Evolutionary conservation across 805 yeast genomes (phyloP), one percentile per base, ranked within the genome.

Genomic region (Osmozyma mogii): DNA sequence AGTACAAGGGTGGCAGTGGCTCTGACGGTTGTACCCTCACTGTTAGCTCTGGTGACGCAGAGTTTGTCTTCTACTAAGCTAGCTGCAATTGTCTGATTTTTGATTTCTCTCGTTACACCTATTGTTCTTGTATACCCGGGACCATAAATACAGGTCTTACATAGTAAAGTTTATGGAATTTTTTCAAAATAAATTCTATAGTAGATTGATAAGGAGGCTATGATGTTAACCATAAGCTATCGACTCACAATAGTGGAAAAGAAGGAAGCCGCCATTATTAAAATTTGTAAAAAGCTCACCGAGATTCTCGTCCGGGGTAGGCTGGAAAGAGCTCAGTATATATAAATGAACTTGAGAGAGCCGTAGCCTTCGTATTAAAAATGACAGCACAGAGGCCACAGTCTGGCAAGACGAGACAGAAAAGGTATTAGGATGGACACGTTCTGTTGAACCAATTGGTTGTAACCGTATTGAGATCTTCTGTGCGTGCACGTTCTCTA

Each of bases 201-300:
- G n/a, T n/a, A n/a, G n/a, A n/a, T n/a, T n/a, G n/a, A n/a, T n/a
- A n/a, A n/a, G n/a, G n/a, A n/a, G n/a, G n/a, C n/a, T n/a, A n/a
- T n/a, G n/a, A n/a, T n/a, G n/a, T n/a, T 24, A 15, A 5, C 70
- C 70, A 45, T 61, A 63, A 1, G 70, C 70, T 4, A 63, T 47
- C 19, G 47, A 36, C 28, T 53, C 49, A 35, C 70, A 63, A 38
- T 63, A 63, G 27, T 56, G 56, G 7, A 63, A 36, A 5, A 61
- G 46, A 35, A 63, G 49, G 40, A 61, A 68, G 20, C 49, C 46
- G 27, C 51, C 53, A 2, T 56, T 54, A 28, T 46, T 48, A 36
- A 58, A 63, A 28, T 43, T 29, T 9, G 33, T 38, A 26, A 32
- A 53, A 26, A 63, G 44, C 23, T 57, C 57, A 4, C 58, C 60